Conservation (phyloP, 768 basidiomycete species). For the Astraeus odoratus region DNA sequence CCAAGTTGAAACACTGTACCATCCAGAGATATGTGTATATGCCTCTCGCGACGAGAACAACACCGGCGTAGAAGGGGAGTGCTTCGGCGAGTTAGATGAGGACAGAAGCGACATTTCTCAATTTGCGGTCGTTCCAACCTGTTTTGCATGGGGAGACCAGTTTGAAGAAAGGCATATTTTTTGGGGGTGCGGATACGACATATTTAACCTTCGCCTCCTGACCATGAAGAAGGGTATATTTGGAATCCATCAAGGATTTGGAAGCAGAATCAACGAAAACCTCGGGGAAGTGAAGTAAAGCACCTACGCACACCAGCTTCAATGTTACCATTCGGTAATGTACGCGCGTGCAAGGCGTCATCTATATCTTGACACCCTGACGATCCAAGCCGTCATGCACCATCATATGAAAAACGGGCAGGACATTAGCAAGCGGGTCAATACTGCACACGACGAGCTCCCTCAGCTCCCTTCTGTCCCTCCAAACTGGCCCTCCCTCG, state of each 20-base stretch:
- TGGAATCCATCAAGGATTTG: too few species aligned
- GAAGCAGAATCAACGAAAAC: too few species aligned
- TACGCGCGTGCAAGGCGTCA: slow-evolving; percentile 89
- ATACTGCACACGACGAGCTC: slow-evolving; percentile 89
- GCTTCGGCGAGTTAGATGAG: slow-evolving; percentile 89
- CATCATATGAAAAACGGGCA: neutral
- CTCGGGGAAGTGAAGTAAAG: too few species aligned
- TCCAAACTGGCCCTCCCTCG: slow-evolving; percentile 52
- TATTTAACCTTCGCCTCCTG: too few species aligned
- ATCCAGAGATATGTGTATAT: slow-evolving; percentile 83
- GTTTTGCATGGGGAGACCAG: too few species aligned
- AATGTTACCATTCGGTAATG: slow-evolving; percentile 85
- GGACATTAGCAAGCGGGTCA: slow-evolving; percentile 76
- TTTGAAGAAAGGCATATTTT: too few species aligned
- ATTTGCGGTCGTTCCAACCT: too few species aligned
- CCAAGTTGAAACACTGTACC: slow-evolving; percentile 84
- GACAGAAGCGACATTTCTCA: slow-evolving; percentile 65
- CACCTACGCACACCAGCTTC: slow-evolving; percentile 96
- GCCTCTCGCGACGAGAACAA: slow-evolving; percentile 74
- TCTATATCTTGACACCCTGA: slow-evolving; percentile 96
- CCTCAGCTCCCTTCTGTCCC: slow-evolving; percentile 80
- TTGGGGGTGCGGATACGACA: too few species aligned
- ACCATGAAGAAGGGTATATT: too few species aligned
- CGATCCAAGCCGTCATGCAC: neutral
- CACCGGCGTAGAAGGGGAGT: slow-evolving; percentile 85